These are phyloP conservation scores for Candida sanyaensis DNA, from an alignment of 1,139 yeast species.

Conservation along the genomic window DNA sequence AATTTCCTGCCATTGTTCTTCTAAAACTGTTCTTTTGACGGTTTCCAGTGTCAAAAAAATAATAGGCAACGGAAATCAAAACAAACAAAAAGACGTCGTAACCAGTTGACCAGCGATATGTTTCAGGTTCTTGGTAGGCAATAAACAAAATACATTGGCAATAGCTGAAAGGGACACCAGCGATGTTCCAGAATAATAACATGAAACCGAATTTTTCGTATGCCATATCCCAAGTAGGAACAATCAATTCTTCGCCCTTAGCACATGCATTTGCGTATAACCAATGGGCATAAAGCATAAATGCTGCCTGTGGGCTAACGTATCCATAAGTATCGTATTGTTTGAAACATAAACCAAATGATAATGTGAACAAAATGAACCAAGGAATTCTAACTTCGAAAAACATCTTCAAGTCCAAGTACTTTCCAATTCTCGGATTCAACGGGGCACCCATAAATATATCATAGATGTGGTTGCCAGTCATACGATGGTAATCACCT, in stretches of 20 bases:
- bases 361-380: constrained; percentile 83
- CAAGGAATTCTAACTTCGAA: constrained; percentile 97
- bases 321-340: constrained; percentile 83
- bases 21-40: constrained; percentile 96
- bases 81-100: constrained; percentile 61
- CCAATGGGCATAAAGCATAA: constrained; percentile 85
- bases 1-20: constrained; percentile 81
- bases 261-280: constrained; percentile 95
- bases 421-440: constrained; percentile 90
- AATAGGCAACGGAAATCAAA: constrained; percentile 69
- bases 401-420: constrained; percentile 89
- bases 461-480: constrained; percentile 89
- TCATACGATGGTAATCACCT: constrained; percentile 81
- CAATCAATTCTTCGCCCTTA: constrained; percentile 95
- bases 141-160: constrained; percentile 88
- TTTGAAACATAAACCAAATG: constrained; percentile 71
- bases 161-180: constrained; percentile 98
- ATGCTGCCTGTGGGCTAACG: constrained; percentile 73
- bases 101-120: constrained; percentile 67
- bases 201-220: constrained; percentile 98
- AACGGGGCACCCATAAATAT: constrained; percentile 97
- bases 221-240: constrained; percentile 99
- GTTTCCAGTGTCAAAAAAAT: constrained; percentile 92
- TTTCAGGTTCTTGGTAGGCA: constrained; percentile 79
- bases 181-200: constrained; percentile 98